These are phyloP conservation scores for Rhodotorula sp. DNA, from an alignment of 1,284 basidiomycete genomes.

Conservation along the genomic window DNA sequence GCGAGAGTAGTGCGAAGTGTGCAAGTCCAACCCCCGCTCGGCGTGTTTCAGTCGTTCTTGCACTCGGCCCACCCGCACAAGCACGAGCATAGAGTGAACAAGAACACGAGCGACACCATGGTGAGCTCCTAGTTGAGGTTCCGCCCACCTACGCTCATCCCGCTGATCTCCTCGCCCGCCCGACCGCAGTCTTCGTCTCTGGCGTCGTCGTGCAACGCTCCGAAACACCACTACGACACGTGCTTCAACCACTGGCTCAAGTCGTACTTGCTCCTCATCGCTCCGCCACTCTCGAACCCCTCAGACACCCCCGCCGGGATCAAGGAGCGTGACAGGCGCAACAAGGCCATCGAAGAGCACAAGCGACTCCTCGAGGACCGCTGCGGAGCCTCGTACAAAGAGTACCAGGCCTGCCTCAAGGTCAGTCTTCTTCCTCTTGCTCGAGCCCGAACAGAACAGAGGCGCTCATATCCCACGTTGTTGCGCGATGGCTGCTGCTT, in stretches of 20 bases:
- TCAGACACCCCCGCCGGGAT: constrained; percentile 47
- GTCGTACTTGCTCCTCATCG: constrained; percentile 63
- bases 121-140: no score
- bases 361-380: constrained; percentile 77
- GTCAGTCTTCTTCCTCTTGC: constrained; percentile 50
- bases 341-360: constrained; percentile 47
- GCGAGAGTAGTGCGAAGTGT: no score
- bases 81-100: no score
- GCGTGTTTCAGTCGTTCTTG: no score
- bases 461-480: neutral
- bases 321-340: constrained; percentile 53
- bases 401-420: constrained; percentile 76
- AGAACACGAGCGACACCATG: no score
- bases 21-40: no score
- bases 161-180: no score
- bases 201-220: constrained; percentile 66
- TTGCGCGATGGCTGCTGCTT: no score
- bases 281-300: constrained; percentile 21
- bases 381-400: constrained; percentile 75
- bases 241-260: constrained; percentile 98
- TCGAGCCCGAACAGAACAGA: neutral
- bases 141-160: no score
- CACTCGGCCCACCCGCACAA: no score
- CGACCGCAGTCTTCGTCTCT: constrained; percentile 28
- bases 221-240: constrained; percentile 83